Evolutionary conservation across 2,329 filamentous ascomycete genomes (phyloP).

Genomic region (Davidsoniella virescens): DNA sequence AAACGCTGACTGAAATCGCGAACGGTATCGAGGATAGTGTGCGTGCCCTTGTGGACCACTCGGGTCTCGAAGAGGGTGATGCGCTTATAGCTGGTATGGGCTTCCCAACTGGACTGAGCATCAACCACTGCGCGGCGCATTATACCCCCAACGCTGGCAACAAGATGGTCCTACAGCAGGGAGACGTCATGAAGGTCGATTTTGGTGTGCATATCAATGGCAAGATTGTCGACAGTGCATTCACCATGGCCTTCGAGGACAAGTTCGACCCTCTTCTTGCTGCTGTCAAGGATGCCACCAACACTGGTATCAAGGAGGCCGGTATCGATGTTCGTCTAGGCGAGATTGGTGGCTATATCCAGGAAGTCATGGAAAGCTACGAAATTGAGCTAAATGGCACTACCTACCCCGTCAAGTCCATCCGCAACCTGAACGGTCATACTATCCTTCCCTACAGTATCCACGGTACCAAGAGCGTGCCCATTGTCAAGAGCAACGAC

Average conservation of each 20-base stretch:
- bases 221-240: conserved; percentile 66
- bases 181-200: conserved; percentile 71
- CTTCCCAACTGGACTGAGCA: conserved; percentile 61
- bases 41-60: conserved; percentile 52
- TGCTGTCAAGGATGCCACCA: conserved; percentile 60
- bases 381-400: conserved; percentile 54
- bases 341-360: conserved; percentile 54
- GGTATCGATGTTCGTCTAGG: conserved; percentile 65
- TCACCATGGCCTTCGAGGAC: conserved; percentile 61
- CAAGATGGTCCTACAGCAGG: conserved; percentile 54
- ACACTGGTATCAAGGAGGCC: conserved; percentile 69
- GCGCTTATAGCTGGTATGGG: conserved; percentile 59
- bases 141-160: conserved; percentile 67
- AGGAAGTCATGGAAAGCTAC: conserved; percentile 65
- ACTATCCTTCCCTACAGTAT: conserved; percentile 63
- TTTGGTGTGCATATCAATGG: conserved; percentile 71
- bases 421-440: conserved; percentile 59
- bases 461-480: conserved; percentile 65
- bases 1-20: conserved; percentile 58
- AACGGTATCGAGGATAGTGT: conserved; percentile 69
- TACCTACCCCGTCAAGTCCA: conserved; percentile 52
- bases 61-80: conserved; percentile 56
- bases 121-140: conserved; percentile 66
- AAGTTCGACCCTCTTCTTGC: conserved; percentile 59
- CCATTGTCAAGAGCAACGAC: conserved; percentile 60